Evolutionary conservation across 257 asterid genomes (phyloP), one percentile per base, ranked within the genome.

Genomic region (Plantago ovata): DNA sequence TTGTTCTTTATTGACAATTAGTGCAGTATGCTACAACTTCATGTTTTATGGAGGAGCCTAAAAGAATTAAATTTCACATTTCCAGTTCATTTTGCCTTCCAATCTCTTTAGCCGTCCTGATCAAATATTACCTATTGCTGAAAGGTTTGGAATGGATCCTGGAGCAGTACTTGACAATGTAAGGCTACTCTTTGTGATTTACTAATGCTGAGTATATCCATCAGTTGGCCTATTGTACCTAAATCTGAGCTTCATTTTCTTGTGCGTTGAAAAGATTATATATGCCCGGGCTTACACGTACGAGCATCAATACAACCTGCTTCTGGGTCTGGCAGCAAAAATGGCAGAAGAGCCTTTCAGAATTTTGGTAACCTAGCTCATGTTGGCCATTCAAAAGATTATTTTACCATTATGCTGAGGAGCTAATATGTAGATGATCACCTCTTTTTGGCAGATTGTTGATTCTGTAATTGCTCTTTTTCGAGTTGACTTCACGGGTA

Each of bases 321-420:
- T 93, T 67, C 89, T 93, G 56, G 94, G 96, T 49, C 85, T 93
- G 58, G 98, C 96, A 62, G 98, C 98, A 49, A 93, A 93, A 78
- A 93, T 93, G 99, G 93, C 99, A 70, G 99, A 93, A 82, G 99
- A 93, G 74, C 99, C 99, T 51, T 93, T 93, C 79, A 81, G 89
- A 64, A 92, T 93, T 62, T 70, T 93, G 95, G 99, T 93, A 50
- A 85, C 84, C 67, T 59, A 68, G 28, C 32, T 39, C 45, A 66
- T 53, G 42, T 41, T 42, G 7, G n/a, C 38, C 40, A 18, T 33
- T 62, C 39, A 45, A 14, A 51, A 53, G 48, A 28, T 58, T 45
- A 40, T 61, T 46, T 49, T 47, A 63, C 36, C 41, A 20, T 45
- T 48, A 38, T 50, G 54, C 50, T 43, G 16, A 18, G 56, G 48